Evolutionary conservation across 75 land plant genomes (phyloP).

Genomic region (Sequoia sempervirens): DNA sequence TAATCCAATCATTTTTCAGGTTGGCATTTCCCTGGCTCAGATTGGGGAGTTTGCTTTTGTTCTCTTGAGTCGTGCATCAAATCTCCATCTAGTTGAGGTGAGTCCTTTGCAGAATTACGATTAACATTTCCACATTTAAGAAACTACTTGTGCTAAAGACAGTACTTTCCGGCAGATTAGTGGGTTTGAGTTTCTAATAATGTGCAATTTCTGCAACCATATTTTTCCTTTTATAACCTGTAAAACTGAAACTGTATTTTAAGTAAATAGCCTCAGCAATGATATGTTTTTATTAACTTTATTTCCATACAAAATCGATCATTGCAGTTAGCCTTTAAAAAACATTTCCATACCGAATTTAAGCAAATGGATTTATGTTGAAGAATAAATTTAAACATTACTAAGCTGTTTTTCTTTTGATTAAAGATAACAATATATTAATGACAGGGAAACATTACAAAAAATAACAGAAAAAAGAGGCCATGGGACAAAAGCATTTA

Average conservation of each 20-base stretch:
- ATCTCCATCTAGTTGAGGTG: conserved; percentile 94
- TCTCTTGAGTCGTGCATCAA: conserved; percentile 96
- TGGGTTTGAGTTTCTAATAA: neutral
- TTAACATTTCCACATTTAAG: neutral
- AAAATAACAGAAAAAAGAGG: too few species aligned
- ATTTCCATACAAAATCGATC: neutral
- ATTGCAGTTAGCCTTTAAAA: neutral
- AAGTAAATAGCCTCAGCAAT: neutral
- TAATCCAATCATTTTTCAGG: conserved; percentile 41
- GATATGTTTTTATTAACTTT: neutral
- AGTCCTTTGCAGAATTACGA: neutral
- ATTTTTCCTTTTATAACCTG: neutral
- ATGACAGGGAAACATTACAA: too few species aligned
- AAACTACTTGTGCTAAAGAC: neutral
- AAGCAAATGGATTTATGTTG: neutral
- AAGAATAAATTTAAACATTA: neutral
- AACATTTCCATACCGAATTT: neutral
- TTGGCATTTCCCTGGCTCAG: conserved; percentile 98
- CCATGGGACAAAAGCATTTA: too few species aligned
- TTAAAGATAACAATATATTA: too few species aligned
- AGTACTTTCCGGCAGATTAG: neutral
- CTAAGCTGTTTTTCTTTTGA: neutral
- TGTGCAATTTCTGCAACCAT: neutral
- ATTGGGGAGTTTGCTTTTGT: conserved; percentile 99
- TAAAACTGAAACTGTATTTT: neutral